Conservation (phyloP, 768 basidiomycete species). For the Boletus sensibilis region DNA sequence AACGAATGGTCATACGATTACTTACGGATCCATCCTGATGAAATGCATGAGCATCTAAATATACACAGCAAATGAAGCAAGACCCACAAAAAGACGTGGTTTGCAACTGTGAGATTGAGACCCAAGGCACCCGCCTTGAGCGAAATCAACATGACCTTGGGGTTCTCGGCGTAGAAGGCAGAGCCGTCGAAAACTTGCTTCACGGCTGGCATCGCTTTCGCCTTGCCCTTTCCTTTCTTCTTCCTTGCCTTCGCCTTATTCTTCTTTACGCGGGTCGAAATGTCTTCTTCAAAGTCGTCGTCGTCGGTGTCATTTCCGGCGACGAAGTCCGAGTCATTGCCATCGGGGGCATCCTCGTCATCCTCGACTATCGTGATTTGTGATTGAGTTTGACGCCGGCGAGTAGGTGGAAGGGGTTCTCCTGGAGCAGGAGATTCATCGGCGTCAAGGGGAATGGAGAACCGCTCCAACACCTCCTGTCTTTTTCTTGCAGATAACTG, state of each 20-base stretch:
- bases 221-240: conserved; percentile 40
- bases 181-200: conserved; percentile 22
- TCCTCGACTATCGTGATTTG: conserved; percentile 4
- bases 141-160: conserved; percentile 83
- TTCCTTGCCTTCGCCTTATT: conserved; percentile 36
- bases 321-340: conserved; percentile 38
- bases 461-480: conserved; percentile 72
- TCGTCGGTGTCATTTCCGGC: conserved; percentile 29
- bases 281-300: conserved; percentile 31
- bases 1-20: conserved; percentile 15
- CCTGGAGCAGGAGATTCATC: conserved; percentile 21
- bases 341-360: conserved; percentile 21
- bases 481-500: conserved; percentile 79
- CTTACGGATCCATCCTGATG: conserved; percentile 79
- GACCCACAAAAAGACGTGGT: conserved; percentile 78
- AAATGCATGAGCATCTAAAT: conserved; percentile 8
- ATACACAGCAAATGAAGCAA: neutral
- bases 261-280: conserved; percentile 33
- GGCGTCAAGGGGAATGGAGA: conserved; percentile 63
- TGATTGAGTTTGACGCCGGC: conserved; percentile 4
- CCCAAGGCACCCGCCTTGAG: conserved; percentile 86
- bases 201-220: conserved; percentile 16
- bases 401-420: conserved; percentile 14
- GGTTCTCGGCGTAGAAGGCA: conserved; percentile 44
- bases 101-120: conserved; percentile 84